Base-by-base conservation (phyloP, 139 green algal genomes). In the Medakamo hakoo region DNA sequence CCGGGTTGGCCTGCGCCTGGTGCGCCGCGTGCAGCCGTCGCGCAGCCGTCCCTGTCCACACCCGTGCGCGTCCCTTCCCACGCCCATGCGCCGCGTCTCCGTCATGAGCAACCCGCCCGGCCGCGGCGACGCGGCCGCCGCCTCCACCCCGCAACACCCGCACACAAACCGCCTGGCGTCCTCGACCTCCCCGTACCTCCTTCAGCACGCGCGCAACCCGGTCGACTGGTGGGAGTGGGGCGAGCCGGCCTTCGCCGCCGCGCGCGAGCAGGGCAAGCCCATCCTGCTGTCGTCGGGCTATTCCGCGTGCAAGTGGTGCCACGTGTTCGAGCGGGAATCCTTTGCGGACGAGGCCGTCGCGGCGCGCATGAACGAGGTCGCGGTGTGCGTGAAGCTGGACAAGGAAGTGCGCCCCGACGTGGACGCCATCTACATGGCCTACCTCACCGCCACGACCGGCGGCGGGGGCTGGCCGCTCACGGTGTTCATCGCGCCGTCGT, bases 221-320 rank as follows among this genome's bases (percentile, higher is more conserved):
- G 84, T 95, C 27, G 84, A 95, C 29, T 95, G 88, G 88, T 94
- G 90, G 58, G 76, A 88, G 0, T 95, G 88, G 88, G 73, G 80
- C 4, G 65, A 81, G 40, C 87, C 94, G 59, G 88, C 88, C 0
- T 88, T 95, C 58, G 71, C 77, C 0, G 75, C 72, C 30, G 87
- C 88, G 0, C 48, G 58, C 24, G 9, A 26, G 23, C 72, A 87
- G 64, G 69, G 87, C 65, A 89, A 86, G 58, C 88, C 88, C 26
- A 94, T 95, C 23, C 96, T 95, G 57, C 75, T 95, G 30, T 89
- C 78, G 0, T 75, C 94, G 23, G 86, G 86, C 2, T 92, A 95
- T 64, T 63, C 56, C 26, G 88, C 82, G 1, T 93, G 85, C 60
- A 83, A 91, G 68, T 91, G 83, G 84, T 94, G 88, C 64, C 88